phyloP scores from a whole-genome alignment of 2,329 filamentous ascomycete species.

The Stagonosporopsis rhizophila region DNA sequence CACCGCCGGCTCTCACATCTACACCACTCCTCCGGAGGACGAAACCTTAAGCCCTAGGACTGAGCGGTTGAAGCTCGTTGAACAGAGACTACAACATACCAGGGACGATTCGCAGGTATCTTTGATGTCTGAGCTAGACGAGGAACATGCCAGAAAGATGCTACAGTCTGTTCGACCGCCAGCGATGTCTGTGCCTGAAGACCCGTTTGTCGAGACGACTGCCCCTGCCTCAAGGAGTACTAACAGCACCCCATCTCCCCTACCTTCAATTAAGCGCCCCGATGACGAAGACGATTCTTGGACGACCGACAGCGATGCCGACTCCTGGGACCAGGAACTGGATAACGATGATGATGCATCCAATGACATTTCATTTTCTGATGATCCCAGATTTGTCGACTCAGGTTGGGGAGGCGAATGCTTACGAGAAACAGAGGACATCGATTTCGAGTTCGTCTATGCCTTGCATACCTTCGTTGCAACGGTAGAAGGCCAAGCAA shows the following conservation, averaged over 20 bases:
- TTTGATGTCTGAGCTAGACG: conserved; percentile 41
- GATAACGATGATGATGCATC: conserved; percentile 64
- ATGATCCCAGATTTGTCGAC: conserved; percentile 70
- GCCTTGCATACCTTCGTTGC: conserved; percentile 97
- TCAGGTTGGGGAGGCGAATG: conserved; percentile 77
- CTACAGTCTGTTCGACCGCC: conserved; percentile 54
- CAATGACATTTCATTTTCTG: conserved; percentile 63
- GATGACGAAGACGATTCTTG: conserved; percentile 37
- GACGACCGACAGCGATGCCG: conserved; percentile 49
- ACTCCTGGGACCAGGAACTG: conserved; percentile 45
- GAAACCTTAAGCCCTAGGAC: conserved; percentile 32
- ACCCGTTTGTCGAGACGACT: conserved; percentile 21
- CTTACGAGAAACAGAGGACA: conserved; percentile 96
- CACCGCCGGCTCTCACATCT: conserved; percentile 15
- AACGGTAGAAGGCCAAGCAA: conserved; percentile 96
- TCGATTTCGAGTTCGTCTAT: conserved; percentile 99
- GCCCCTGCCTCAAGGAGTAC: conserved; percentile 7
- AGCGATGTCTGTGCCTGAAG: conserved; percentile 26
- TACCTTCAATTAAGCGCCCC: conserved; percentile 8
- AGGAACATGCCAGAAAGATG: conserved; percentile 48
- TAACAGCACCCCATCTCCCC: conserved; percentile 24
- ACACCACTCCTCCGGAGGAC: conserved; percentile 5
- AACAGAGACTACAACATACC: conserved; percentile 24
- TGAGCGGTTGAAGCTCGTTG: conserved; percentile 14
- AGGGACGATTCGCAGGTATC: conserved; percentile 43